Percentiles rank a stretch among this genome's conserved stretches.
Conservation (phyloP, 2,329 filamentous ascomycete species). For the Xylaria sp. region DNA sequence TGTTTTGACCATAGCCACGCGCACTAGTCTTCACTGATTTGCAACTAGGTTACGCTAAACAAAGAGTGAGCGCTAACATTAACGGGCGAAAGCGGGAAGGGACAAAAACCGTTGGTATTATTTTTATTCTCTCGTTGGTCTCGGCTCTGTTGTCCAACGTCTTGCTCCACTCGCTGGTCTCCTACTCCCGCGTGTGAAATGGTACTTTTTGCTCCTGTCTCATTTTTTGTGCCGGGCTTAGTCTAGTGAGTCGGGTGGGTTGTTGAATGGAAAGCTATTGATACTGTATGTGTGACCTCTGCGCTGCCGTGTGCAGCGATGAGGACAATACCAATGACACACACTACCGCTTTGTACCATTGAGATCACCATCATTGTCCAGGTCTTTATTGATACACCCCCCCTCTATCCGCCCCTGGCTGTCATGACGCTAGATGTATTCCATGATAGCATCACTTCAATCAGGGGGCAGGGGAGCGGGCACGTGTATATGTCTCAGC, state of each 20-base stretch:
- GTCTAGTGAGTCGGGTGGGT: background rate
- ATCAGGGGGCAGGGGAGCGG: too few species aligned
- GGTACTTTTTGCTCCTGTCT: background rate
- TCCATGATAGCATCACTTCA: background rate
- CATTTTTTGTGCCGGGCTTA: background rate
- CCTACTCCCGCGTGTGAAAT: background rate
- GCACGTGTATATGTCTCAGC: background rate
- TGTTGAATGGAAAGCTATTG: background rate
- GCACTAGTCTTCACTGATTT: background rate
- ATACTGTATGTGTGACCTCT: background rate
- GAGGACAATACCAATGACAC: background rate
- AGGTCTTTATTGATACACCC: background rate
- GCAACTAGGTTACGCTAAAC: background rate
- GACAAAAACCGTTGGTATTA: background rate
- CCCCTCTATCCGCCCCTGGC: background rate
- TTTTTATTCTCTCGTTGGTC: background rate
- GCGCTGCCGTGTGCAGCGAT: background rate
- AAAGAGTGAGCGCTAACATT: background rate
- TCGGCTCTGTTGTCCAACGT: background rate
- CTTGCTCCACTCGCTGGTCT: background rate
- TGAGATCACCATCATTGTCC: background rate
- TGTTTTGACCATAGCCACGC: background rate
- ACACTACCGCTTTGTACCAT: background rate
- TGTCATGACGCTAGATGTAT: background rate
- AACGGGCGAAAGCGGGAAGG: conserved; percentile 8